Evolutionary conservation across 1,139 yeast genomes (phyloP).

Genomic region (Blastobotrys malaysiensis): DNA sequence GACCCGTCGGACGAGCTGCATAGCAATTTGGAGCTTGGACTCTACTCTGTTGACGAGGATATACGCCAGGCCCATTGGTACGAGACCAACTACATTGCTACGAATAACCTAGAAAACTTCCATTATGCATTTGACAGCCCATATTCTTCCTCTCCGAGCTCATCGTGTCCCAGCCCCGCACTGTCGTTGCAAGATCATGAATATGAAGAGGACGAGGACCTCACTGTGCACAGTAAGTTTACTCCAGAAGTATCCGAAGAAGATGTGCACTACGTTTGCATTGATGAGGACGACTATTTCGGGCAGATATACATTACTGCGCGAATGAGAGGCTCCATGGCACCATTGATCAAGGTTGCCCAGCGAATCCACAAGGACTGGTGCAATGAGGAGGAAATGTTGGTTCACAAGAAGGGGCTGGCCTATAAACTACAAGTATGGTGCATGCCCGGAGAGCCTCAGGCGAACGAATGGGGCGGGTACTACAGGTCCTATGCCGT

Average conservation of each 20-base stretch:
- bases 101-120: conserved; percentile 14
- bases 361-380: conserved; percentile 21
- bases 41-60: conserved; percentile 14
- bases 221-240: neutral
- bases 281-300: conserved; percentile 18
- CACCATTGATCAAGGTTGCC: conserved; percentile 13
- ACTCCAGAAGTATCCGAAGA: conserved; percentile 8
- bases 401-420: conserved; percentile 19
- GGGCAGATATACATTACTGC: conserved; percentile 16
- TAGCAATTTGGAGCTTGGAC: conserved; percentile 8
- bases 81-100: conserved; percentile 14
- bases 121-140: conserved; percentile 13
- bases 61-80: conserved; percentile 11
- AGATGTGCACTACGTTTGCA: neutral
- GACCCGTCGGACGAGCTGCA: neutral
- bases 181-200: neutral
- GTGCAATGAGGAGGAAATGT: conserved; percentile 18
- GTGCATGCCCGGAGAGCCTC: conserved; percentile 10
- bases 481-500: conserved; percentile 12
- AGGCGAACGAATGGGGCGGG: conserved; percentile 10
- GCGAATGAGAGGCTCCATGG: conserved; percentile 1
- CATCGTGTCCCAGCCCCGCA: conserved; percentile 9
- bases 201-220: conserved; percentile 9
- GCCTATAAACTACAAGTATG: conserved; percentile 18
- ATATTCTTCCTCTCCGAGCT: conserved; percentile 14